Evolutionary conservation across 148 eudicot species (phyloP), one percentile per base, ranked within the genome.

Genomic region (Fagopyrum esculentum): DNA sequence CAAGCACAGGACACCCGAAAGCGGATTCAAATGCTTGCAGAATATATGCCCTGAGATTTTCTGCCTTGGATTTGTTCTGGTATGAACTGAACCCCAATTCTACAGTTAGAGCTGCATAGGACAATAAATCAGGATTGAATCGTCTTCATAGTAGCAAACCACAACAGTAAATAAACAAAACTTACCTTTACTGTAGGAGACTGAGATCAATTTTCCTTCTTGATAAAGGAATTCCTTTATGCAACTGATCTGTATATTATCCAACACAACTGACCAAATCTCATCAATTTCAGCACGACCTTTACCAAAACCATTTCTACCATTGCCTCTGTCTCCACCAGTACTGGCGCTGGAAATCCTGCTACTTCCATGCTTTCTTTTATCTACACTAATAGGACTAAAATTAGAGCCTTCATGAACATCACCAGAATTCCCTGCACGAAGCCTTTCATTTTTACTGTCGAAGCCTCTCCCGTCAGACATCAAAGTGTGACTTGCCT

Each of bases 21-120:
- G 90, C 92, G 49, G 85, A 82, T 82, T 94, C 98, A 66, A 91
- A 91, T 78, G 98, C 98, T 85, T 86, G 93, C 73, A 94, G 59
- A 75, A 94, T 87, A 73, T 94, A 89, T 2, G 80, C 71, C 81
- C 83, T 91, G 49, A 82, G 83, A 74, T 89, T 94, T 74, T 94
- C 98, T 4, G 96, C 97, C 83, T 84, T 90, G 4, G 92, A 81
- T 84, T 87, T 92, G 52, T 87, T 78, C 80, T 81, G 80, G 26
- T 85, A 85, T 51, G 98, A 90, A 69, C 84, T 91, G 86, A 94
- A 90, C 79, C 81, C 77, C 81, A 94, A 80, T 73, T 84, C 91
- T 59, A 85, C 93, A 26, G 97, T 86, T 54, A 90, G 90, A 80
- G 93, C 98, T 94, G 96, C 82, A 78, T 73, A 56, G 74, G 63